Conservation (phyloP, 2,329 filamentous ascomycete genomes). For the Ilyonectria destructans region DNA sequence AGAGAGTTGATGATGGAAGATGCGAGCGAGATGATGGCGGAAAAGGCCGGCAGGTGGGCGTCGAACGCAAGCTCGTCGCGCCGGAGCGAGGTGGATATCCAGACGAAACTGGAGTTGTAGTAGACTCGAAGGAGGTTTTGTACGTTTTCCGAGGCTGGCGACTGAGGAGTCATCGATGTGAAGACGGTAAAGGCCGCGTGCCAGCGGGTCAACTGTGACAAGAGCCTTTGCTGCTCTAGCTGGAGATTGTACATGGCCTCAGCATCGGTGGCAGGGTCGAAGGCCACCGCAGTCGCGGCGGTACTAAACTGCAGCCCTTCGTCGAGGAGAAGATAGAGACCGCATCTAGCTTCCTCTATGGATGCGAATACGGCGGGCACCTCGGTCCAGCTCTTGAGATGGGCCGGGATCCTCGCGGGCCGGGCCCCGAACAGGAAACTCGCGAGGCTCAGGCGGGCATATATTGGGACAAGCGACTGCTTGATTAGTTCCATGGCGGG, state of each 20-base stretch:
- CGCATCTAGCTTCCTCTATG: conserved; percentile 50
- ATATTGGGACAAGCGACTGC: conserved; percentile 61
- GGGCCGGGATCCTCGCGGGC: conserved; percentile 55
- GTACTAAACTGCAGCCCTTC: conserved; percentile 57
- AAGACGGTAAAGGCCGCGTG: conserved; percentile 52
- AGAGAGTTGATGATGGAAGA: conserved; percentile 48
- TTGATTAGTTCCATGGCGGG: conserved; percentile 58
- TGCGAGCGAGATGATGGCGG: conserved; percentile 56
- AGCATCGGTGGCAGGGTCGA: conserved; percentile 43
- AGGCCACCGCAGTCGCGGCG: conserved; percentile 47
- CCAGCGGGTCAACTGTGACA: conserved; percentile 52
- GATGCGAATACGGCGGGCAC: conserved; percentile 55
- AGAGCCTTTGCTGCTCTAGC: conserved; percentile 53
- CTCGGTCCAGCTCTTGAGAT: conserved; percentile 52
- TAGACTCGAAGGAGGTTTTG: conserved; percentile 57
- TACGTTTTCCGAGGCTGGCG: conserved; percentile 27
- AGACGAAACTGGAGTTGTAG: conserved; percentile 54
- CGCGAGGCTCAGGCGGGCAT: conserved; percentile 60
- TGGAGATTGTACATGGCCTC: conserved; percentile 49
- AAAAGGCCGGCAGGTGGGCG: conserved; percentile 54
- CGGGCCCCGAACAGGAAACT: conserved; percentile 59
- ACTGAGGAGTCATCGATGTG: conserved; percentile 43
- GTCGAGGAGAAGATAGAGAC: conserved; percentile 59
- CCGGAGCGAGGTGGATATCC: conserved; percentile 52
- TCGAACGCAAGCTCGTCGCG: conserved; percentile 56